Evolutionary conservation across 2,329 filamentous ascomycete species (phyloP).

Genomic region (Sclerotinia borealis): DNA sequence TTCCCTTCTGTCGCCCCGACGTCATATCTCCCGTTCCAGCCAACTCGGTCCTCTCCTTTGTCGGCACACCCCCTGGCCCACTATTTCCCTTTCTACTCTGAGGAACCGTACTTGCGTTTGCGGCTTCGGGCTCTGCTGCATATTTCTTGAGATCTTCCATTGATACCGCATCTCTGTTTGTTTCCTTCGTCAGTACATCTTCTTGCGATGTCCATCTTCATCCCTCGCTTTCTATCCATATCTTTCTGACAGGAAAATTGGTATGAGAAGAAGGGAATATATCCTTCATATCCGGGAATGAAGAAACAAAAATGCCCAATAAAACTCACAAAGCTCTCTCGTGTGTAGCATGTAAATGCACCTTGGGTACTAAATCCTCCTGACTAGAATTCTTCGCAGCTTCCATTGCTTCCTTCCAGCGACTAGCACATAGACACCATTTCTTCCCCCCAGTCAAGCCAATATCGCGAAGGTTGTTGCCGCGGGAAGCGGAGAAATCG

Average conservation of each 20-base stretch:
- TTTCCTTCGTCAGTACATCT: background rate
- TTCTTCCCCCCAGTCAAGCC: constrained; percentile 53
- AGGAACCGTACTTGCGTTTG: constrained; percentile 21
- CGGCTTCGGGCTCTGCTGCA: constrained; percentile 23
- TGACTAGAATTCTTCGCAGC: constrained; percentile 11
- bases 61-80: constrained; percentile 15
- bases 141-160: constrained; percentile 34
- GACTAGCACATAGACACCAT: constrained; percentile 55
- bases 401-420: constrained; percentile 50
- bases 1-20: background rate
- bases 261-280: no score
- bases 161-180: constrained; percentile 17
- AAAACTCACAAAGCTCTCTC: constrained; percentile 32
- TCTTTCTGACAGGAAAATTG: background rate
- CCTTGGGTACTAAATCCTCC: constrained; percentile 28
- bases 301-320: background rate
- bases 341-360: constrained; percentile 35
- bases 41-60: constrained; percentile 23
- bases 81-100: constrained; percentile 16
- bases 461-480: constrained; percentile 50
- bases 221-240: background rate
- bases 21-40: constrained; percentile 20
- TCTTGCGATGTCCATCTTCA: background rate
- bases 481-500: constrained; percentile 51
- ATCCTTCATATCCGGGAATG: background rate